phyloP scores from a whole-genome alignment of 116 monocot species.

The Cymodocea nodosa region DNA sequence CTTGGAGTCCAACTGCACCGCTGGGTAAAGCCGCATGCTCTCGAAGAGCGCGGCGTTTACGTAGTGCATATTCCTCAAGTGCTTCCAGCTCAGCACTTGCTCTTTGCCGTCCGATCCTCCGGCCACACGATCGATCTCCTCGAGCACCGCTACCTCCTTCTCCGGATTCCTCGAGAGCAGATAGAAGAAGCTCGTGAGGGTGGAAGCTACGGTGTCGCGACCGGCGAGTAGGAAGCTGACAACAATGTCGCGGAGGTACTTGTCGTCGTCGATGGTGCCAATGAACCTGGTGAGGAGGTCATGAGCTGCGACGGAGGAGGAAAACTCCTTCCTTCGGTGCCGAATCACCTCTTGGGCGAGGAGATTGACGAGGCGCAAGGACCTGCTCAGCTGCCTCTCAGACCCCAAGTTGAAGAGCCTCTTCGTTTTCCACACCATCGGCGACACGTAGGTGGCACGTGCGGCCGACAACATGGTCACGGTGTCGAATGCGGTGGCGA shows the following conservation, averaged over 20 bases:
- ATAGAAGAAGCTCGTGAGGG: slow-evolving; percentile 27
- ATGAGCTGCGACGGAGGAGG: slow-evolving; percentile 2
- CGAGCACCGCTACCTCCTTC: slow-evolving; percentile 11
- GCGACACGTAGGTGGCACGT: slow-evolving; percentile 24
- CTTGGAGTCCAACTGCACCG: slow-evolving; percentile 21
- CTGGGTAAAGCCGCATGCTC: slow-evolving; percentile 49
- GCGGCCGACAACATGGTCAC: slow-evolving; percentile 42
- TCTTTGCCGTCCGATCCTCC: not conserved
- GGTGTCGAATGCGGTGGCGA: slow-evolving; percentile 57
- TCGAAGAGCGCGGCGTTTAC: slow-evolving; percentile 58
- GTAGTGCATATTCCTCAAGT: slow-evolving; percentile 45
- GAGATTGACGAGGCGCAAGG: slow-evolving; percentile 28
- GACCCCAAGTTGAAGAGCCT: slow-evolving; percentile 45
- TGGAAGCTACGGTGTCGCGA: slow-evolving; percentile 55
- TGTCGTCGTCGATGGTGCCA: slow-evolving; percentile 34
- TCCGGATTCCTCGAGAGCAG: slow-evolving; percentile 12
- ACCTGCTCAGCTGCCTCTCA: slow-evolving; percentile 35
- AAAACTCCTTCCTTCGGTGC: slow-evolving; percentile 31
- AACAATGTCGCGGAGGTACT: slow-evolving; percentile 65
- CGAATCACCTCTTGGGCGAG: slow-evolving; percentile 53
- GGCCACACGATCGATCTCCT: slow-evolving; percentile 7
- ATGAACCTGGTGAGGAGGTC: slow-evolving; percentile 74
- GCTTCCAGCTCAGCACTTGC: slow-evolving; percentile 8
- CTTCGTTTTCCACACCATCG: slow-evolving; percentile 57
- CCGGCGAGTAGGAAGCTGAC: slow-evolving; percentile 71